Base-by-base conservation (phyloP, 2,329 filamentous ascomycete genomes). In the Beauveria varroae region DNA sequence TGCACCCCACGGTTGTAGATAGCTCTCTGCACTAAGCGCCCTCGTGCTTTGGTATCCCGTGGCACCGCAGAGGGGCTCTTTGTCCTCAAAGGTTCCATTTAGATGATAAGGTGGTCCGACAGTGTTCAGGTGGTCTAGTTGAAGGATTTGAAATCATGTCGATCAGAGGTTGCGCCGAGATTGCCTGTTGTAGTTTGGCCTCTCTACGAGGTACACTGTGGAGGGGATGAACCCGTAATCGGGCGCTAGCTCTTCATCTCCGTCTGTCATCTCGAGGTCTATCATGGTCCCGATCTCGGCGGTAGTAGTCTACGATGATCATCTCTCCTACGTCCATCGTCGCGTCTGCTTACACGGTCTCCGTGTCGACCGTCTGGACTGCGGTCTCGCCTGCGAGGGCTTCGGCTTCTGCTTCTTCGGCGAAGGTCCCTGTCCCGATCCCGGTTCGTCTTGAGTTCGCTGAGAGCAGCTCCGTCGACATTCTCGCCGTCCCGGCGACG, bases 351-450 rank as follows among this genome's bases (percentile, higher is more conserved):
- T 64, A 72, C 68, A 40, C 72, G 71, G 58, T 75, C 68, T 55
- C 73, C 65, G 41, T 68, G 65, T 67, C 74, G 71, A 67, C 70
- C 70, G 66, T 67, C 73, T 64, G 67, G 71, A 66, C 65, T 66
- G 63, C 65, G 68, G 63, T 70, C 69, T 72, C 71, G 68, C 71
- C 68, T 63, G 16, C 62, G 66, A 10, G 70, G 70, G 70, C 76
- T 79, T 57, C 78, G 80, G 63, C 76, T 83, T 63, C 74, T 76
- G 67, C 75, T 79, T 28, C 74, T 71, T 28, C 67, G 49, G 22
- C 57, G 49, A 12, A 34, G 7, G n/a, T 49, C 56, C 14, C 37
- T 57, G 8, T 59, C 59, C 47, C 56, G 57, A 41, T 65, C 63
- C 20, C 63, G 62, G 26, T 61, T 64, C 24, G 62, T 52, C 5